Evolutionary conservation across 2,329 filamentous ascomycete genomes (phyloP).

Genomic region (Diaporthe sp.): DNA sequence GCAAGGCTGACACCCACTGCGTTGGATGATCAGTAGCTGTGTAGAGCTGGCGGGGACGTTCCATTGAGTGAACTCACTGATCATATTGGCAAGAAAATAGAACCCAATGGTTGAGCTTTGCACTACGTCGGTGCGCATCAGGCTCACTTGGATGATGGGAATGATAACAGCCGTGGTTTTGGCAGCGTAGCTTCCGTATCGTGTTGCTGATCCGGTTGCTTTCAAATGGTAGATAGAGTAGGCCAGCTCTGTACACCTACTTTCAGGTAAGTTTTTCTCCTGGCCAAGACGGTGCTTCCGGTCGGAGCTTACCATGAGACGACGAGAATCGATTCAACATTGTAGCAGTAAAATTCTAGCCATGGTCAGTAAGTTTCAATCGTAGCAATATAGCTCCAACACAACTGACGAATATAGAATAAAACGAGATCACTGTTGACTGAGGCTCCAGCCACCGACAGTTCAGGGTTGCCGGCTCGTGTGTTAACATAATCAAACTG

Average conservation of each 20-base stretch:
- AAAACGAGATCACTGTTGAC: conserved; percentile 58
- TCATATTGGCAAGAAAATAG: conserved; percentile 54
- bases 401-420: conserved; percentile 62
- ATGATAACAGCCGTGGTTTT: conserved; percentile 55
- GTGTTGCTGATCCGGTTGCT: conserved; percentile 41
- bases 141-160: conserved; percentile 52
- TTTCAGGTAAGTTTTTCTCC: neutral
- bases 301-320: conserved; percentile 58
- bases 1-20: conserved; percentile 57
- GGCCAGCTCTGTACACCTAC: conserved; percentile 55
- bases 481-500: conserved; percentile 55
- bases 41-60: too few relatives aligned
- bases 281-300: neutral
- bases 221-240: conserved; percentile 52
- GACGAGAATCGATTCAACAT: conserved; percentile 61
- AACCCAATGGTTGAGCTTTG: conserved; percentile 48
- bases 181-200: conserved; percentile 47
- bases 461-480: conserved; percentile 55
- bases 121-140: conserved; percentile 50
- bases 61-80: conserved; percentile 50
- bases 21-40: neutral
- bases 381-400: too few relatives aligned
- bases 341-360: conserved; percentile 65
- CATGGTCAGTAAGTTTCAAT: conserved; percentile 38
- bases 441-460: conserved; percentile 59